Evolutionary conservation across 495 filamentous ascomycete genomes (phyloP).

Genomic region (Penicillium lagena): DNA sequence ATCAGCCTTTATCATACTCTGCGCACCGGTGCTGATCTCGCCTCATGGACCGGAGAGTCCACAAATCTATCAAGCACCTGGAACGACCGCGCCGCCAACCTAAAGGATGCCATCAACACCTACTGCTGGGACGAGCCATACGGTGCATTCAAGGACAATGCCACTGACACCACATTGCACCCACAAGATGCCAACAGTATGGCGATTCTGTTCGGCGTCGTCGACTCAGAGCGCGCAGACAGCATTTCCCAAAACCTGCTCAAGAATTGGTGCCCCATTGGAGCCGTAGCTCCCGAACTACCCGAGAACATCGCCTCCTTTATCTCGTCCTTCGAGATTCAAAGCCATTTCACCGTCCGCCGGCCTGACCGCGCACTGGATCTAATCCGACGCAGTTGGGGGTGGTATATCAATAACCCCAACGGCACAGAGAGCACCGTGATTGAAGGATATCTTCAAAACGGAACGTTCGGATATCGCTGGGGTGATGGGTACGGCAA

Average conservation of each 20-base stretch:
- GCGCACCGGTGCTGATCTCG: conserved; percentile 41
- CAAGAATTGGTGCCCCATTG: conserved; percentile 50
- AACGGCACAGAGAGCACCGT: conserved; percentile 57
- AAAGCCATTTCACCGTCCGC: conserved; percentile 46
- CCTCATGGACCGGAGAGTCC: conserved; percentile 41
- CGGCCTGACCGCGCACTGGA: conserved; percentile 44
- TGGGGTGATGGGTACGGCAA: conserved; percentile 33
- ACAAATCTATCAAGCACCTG: conserved; percentile 37
- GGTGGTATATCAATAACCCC: conserved; percentile 54
- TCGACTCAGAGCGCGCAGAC: conserved; percentile 23
- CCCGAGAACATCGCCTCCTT: conserved; percentile 56
- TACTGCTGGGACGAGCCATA: conserved; percentile 45
- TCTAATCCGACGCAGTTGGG: conserved; percentile 53
- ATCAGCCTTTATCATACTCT: conserved; percentile 44
- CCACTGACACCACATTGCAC: conserved; percentile 36
- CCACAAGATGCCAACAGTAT: conserved; percentile 50
- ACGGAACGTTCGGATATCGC: conserved; percentile 52
- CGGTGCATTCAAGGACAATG: conserved; percentile 53
- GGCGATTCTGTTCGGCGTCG: conserved; percentile 33
- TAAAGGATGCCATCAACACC: conserved; percentile 35
- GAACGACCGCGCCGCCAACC: conserved; percentile 28
- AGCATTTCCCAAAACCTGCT: conserved; percentile 41
- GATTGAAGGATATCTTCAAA: conserved; percentile 50
- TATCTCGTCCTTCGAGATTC: conserved; percentile 54
- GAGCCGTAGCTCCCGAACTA: conserved; percentile 53